Evolutionary conservation across 768 basidiomycete genomes (phyloP), one percentile per base, ranked within the genome.

Genomic region (Mycena metata): DNA sequence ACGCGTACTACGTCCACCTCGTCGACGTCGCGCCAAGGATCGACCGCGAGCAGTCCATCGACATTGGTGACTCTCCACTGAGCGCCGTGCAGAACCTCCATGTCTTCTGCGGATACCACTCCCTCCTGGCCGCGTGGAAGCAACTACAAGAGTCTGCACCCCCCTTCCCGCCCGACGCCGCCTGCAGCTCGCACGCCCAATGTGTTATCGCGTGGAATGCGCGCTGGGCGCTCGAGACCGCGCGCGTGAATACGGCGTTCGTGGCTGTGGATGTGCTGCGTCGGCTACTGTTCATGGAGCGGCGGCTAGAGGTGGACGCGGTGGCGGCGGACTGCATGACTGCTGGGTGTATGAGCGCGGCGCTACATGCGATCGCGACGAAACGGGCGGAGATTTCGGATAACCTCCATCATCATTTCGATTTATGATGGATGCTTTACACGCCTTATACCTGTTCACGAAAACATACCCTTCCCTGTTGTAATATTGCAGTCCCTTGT

Each of bases 321-420:
- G 72, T 81, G 35, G 64, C 85, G 52, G 60, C 60, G 17, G 69
- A 67, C 23, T 76, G 77, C 64, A 75, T 85, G 72, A 74, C 73
- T 24, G 76, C 77, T n/a, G 75, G 66, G 33, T 86, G 85, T 74
- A 74, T 78, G 69, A 63, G 64, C 42, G 68, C 57, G 30, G 83
- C 83, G 47, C 61, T 86, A 60, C 66, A 70, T 24, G 79, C 80
- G 63, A 65, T 84, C 47, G 69, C 70, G 70, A 72, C 66, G 69
- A 76, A 75, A 66, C 69, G 79, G 67, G 75, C 77, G 54, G 72
- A 71, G 71, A 73, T 81, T 66, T 74, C 75, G 50, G 77, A 76
- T 50, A 76, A 78, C 57, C 71, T 83, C 24, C 78, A 80, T 60
- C 81, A 83, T 69, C 79, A 83, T 70, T 83, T 83, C 60, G 81